Conservation (phyloP, 202 grass and related monocot genomes). For the Panicum virgatum region DNA sequence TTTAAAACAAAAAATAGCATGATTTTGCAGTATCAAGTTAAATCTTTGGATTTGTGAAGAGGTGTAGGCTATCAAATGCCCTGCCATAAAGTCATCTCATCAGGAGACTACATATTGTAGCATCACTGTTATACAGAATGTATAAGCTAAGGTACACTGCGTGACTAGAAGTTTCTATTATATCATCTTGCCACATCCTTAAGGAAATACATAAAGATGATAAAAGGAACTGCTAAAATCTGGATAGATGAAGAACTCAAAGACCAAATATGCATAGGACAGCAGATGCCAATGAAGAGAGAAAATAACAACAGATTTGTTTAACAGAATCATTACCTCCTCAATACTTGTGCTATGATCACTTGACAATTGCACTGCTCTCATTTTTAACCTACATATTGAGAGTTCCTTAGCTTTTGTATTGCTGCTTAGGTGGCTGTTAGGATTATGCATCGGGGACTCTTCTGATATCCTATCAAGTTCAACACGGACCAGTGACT, state of each 20-base stretch:
- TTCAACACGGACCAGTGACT: slow-evolving; percentile 74
- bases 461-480: slow-evolving; percentile 92
- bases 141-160: not conserved
- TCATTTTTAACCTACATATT: slow-evolving; percentile 79
- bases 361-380: slow-evolving; percentile 68
- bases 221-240: not conserved
- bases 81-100: not conserved
- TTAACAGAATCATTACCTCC: slow-evolving; percentile 55
- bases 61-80: not conserved
- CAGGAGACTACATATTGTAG: not conserved
- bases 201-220: not conserved
- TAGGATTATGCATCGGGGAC: slow-evolving; percentile 87
- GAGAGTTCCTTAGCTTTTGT: slow-evolving; percentile 73
- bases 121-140: not conserved
- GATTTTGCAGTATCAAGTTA: not conserved
- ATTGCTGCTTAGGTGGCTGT: slow-evolving; percentile 51
- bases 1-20: slow-evolving; percentile 17
- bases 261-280: not conserved
- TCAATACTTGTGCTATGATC: slow-evolving; percentile 84
- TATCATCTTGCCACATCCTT: not conserved
- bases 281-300: not conserved
- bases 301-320: not conserved
- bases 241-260: slow-evolving; percentile 16
- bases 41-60: not conserved
- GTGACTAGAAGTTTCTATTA: not conserved